Conservation (phyloP, 768 basidiomycete species). For the Trametes cingulata region DNA sequence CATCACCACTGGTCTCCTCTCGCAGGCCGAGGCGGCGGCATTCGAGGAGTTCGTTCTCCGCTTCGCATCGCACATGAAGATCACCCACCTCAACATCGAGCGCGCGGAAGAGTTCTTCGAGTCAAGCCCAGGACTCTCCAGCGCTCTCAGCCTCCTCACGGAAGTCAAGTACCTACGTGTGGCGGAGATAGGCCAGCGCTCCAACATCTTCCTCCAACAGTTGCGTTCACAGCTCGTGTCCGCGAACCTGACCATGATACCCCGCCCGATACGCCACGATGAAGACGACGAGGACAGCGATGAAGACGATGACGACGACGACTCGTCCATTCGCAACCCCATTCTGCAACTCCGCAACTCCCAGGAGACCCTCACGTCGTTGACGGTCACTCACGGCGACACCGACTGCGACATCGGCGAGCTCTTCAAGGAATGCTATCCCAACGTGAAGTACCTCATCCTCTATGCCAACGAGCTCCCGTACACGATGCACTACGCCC, state of each 20-base stretch:
- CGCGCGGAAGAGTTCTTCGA: slow-evolving; percentile 1
- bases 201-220: not conserved
- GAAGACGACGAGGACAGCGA: not conserved
- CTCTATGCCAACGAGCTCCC: not conserved
- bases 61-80: not conserved
- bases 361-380: not conserved
- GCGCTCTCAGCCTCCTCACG: not conserved
- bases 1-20: not conserved
- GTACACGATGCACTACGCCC: not conserved
- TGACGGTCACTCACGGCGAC: not conserved
- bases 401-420: not conserved
- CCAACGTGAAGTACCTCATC: not conserved
- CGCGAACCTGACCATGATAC: not conserved
- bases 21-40: not conserved
- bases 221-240: not conserved
- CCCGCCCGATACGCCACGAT: not conserved
- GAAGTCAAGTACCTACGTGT: not conserved
- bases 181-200: not conserved
- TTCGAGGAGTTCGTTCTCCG: not conserved
- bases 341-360: not conserved
- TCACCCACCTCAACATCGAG: not conserved
- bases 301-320: not conserved
- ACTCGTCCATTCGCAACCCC: not conserved
- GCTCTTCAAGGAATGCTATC: not conserved
- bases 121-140: not conserved